phyloP scores from a whole-genome alignment of 1,139 yeast species.

The Geotrichum aggregatum region DNA sequence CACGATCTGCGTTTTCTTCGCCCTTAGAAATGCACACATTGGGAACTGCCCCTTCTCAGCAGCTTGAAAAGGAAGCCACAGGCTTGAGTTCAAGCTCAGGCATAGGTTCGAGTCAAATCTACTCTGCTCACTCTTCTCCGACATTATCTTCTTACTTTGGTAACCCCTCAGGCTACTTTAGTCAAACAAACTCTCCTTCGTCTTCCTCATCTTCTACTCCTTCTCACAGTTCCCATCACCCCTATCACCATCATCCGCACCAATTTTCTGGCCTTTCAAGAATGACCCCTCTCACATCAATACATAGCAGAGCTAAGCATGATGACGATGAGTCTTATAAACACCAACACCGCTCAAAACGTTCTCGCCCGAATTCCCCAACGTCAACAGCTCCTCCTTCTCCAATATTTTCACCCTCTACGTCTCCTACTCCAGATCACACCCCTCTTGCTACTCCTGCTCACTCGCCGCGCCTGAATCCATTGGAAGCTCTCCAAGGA shows the following conservation, averaged over 20 bases:
- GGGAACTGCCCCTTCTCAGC: conserved; percentile 81
- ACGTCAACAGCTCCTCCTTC: conserved; percentile 62
- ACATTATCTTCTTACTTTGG: conserved; percentile 57
- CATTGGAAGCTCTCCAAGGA: conserved; percentile 36
- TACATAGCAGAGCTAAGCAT: conserved; percentile 26
- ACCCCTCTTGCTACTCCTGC: conserved; percentile 60
- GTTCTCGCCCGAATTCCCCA: conserved; percentile 77
- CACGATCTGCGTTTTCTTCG: conserved; percentile 3
- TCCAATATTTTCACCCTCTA: conserved; percentile 41
- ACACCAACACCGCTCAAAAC: conserved; percentile 52
- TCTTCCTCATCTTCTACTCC: conserved; percentile 24
- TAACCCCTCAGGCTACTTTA: conserved; percentile 20
- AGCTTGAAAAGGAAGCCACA: conserved; percentile 49
- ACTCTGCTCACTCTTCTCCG: conserved; percentile 58
- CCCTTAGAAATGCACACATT: conserved; percentile 67
- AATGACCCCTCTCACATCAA: conserved; percentile 50
- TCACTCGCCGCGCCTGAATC: conserved; percentile 49
- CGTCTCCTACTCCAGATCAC: conserved; percentile 50
- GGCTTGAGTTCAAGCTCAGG: conserved; percentile 9
- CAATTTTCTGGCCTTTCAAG: conserved; percentile 50
- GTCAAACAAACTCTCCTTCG: conserved; percentile 4
- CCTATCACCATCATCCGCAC: conserved; percentile 29
- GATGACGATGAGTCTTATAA: conserved; percentile 44
- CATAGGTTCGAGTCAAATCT: no score
- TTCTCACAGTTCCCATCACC: conserved; percentile 19